These are phyloP conservation scores for Herpotrichia juniperi DNA, from an alignment of 2,329 filamentous ascomycete genomes.

Conservation along the genomic window DNA sequence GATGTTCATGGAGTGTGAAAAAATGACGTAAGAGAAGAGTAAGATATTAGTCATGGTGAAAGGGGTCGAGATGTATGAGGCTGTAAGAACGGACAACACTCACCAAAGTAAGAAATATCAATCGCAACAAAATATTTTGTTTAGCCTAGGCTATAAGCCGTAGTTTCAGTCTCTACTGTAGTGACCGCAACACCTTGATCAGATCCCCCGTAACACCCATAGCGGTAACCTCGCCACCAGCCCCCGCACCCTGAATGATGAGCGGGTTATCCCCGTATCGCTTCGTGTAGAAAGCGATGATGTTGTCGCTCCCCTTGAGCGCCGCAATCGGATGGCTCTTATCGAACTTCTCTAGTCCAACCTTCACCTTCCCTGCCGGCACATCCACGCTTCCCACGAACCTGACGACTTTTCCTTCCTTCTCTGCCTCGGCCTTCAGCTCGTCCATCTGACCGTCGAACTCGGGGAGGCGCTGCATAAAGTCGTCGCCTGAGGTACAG, in stretches of 20 bases:
- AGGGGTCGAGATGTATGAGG: no score
- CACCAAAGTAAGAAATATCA: no score
- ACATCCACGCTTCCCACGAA: constrained; percentile 96
- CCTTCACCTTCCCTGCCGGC: constrained; percentile 79
- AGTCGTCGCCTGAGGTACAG: constrained; percentile 79
- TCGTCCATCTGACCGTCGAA: constrained; percentile 92
- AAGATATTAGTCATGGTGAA: no score
- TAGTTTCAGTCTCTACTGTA: constrained; percentile 52
- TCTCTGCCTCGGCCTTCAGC: constrained; percentile 82
- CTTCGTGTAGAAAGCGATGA: constrained; percentile 98
- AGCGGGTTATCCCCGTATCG: constrained; percentile 89
- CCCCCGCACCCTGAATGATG: constrained; percentile 92
- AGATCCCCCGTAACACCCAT: constrained; percentile 97
- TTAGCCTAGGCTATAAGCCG: background rate
- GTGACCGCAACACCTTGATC: constrained; percentile 81
- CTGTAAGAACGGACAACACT: no score
- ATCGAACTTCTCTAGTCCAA: constrained; percentile 85
- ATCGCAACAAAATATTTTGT: background rate
- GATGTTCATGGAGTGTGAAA: no score
- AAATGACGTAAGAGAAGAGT: no score
- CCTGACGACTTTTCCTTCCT: constrained; percentile 87
- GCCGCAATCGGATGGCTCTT: constrained; percentile 89
- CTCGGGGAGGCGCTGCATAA: constrained; percentile 77
- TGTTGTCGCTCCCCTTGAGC: constrained; percentile 97
- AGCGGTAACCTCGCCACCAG: constrained; percentile 92